A percentile compares a stretch with the other conserved stretches of the same genome.
These are phyloP conservation scores for Salisapilia sapeloensis DNA, from an alignment of 352 stramenopile genomes.

Conservation along the genomic window DNA sequence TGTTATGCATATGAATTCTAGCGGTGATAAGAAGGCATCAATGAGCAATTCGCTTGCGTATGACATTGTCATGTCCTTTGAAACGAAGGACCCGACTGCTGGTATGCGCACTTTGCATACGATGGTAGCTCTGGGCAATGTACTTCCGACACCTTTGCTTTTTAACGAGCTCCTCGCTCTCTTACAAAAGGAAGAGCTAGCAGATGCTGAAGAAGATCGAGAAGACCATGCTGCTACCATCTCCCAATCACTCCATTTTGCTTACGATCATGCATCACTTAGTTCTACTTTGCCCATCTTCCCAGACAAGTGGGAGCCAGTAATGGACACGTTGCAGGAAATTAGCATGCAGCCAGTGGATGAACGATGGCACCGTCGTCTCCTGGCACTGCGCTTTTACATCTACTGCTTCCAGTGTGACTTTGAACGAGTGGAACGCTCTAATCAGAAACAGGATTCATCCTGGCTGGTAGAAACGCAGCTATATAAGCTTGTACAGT, in stretches of 20 bases:
- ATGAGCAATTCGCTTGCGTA: slow-evolving; percentile 72
- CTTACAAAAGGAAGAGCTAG: slow-evolving; percentile 67
- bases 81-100: slow-evolving; percentile 65
- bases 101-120: slow-evolving; percentile 57
- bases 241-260: too few species aligned
- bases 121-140: slow-evolving; percentile 70
- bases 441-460: too few species aligned
- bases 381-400: slow-evolving; percentile 69
- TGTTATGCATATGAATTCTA: too few species aligned
- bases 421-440: too few species aligned
- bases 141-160: slow-evolving; percentile 65
- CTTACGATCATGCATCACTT: too few species aligned
- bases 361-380: slow-evolving; percentile 38
- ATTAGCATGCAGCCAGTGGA: slow-evolving; percentile 19
- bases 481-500: too few species aligned
- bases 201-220: too few species aligned
- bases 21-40: slow-evolving; percentile 43
- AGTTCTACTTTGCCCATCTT: too few species aligned
- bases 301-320: slow-evolving; percentile 48
- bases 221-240: too few species aligned
- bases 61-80: slow-evolving; percentile 69
- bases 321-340: slow-evolving; percentile 40
- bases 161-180: slow-evolving; percentile 65
- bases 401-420: slow-evolving; percentile 70
- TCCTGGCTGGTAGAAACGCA: too few species aligned